Base-by-base conservation (phyloP, 2,329 filamentous ascomycete genomes). In the Celoporthe dispersa region DNA sequence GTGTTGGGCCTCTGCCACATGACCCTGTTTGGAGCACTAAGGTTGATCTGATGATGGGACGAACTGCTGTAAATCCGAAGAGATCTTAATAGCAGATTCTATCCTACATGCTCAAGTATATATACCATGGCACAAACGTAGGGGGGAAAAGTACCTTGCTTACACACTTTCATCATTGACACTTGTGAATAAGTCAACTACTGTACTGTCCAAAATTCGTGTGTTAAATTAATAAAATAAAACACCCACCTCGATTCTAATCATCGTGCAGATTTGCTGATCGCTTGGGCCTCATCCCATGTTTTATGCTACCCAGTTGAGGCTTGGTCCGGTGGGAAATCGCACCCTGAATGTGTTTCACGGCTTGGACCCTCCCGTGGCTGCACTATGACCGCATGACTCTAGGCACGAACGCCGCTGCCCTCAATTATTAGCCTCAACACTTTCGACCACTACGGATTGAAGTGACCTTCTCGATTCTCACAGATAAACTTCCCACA, bases 371-470 rank as follows among this genome's bases (percentile, higher is more conserved):
- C 66, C 37, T 68, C 64, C 66, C 67, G 28, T 31, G 57, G 51
- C 61, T 59, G 64, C 55, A 48, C 31, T 68, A 68, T 68, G 69
- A 71, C 69, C 48, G 67, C 69, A 71, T 71, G 57, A 71, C 69
- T 71, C 51, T 31, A 3, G 41, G 14, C 39, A 44, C 22, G 60
- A 41, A 16, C 19, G 37, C 37, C n/a, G 19, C 8, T 59, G 53
- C 28, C 16, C 55, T 59, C 31, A 28, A 19, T 59, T 12, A n/a
- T 19, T 57, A 31, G 6, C 14, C 33, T 60, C 33, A 37, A 60
- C 33, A 37, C 16, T 22, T 48, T 48, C 33, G 12, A n/a, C 31
- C 31, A 37, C 57, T 9, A 11, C 44, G n/a, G 19, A n/a, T 48
- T 2, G 19, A n/a, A 48, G 19, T 60, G 8, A n/a, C 19, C 57